Conservation (phyloP, 2,329 filamentous ascomycete species). For the Colletotrichum karsti region DNA sequence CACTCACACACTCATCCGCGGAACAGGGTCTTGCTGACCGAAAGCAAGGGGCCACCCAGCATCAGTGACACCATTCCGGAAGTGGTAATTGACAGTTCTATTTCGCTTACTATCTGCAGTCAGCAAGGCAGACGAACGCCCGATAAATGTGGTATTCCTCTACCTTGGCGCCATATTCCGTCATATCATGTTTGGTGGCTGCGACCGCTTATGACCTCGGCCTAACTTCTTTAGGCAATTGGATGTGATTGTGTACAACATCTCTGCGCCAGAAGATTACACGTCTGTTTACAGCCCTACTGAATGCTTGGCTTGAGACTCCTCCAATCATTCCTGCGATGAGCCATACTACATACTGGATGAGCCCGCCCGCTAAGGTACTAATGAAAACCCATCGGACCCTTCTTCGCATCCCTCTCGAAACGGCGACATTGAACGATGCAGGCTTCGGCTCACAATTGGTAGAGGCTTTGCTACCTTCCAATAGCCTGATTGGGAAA, state of each 20-base stretch:
- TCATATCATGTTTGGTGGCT: neutral
- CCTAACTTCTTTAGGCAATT: neutral
- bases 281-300: neutral
- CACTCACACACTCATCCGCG: no score
- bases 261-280: neutral
- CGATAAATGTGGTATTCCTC: neutral
- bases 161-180: neutral
- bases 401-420: no score
- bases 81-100: neutral
- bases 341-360: no score
- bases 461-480: neutral
- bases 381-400: no score
- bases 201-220: no score
- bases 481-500: neutral
- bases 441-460: neutral
- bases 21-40: neutral
- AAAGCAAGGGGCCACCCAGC: neutral
- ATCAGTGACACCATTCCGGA: neutral
- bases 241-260: neutral
- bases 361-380: no score
- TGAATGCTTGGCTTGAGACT: neutral
- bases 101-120: neutral
- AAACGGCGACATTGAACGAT: no score
- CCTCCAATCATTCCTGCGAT: neutral
- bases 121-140: neutral